Base-by-base conservation (phyloP, 2,329 filamentous ascomycete species). In the Sporothrix brasiliensis region DNA sequence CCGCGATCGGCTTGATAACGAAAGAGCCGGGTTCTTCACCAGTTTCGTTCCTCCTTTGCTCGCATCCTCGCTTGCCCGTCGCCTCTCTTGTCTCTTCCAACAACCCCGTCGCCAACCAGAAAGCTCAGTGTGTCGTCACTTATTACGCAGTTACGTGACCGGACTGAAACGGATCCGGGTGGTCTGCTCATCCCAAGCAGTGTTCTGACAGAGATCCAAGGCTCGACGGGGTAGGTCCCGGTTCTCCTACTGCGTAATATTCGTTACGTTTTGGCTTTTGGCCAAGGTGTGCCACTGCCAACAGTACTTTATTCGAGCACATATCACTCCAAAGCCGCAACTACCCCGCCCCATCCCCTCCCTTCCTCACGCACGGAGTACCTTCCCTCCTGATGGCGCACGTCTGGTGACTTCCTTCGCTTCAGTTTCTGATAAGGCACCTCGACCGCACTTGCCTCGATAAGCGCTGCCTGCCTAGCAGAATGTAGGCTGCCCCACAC, bases 401-500 rank as follows among this genome's bases (percentile, higher is more conserved):
- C 7, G 58, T 63, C 58, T 63, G 58, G 58, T 63, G 58, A 65
- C 61, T 66, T 52, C 19, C 47, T 4, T n/a, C 47, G 24, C 41
- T 65, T 49, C 61, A 2, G 24, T 49, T 10, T 65, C 47, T 47
- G 44, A 66, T 66, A 66, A 66, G 63, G 61, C 61, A 44, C 61
- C 4, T 34, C 27, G 44, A 52, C 16, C 44, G 9, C 19, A 39
- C 63, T 52, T 39, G 63, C 63, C 63, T 66, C 44, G 61, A 65
- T 65, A 65, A 66, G 63, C 61, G 27, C 44, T 66, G 61, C 61
- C 61, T 66, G 47, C 63, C 39, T 44, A 47, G 58, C 39, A 44
- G 39, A 63, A 47, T 47, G 39, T 47, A 10, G 39, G 19, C 58
- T 47, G 44, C 61, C 61, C 61, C 47, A 65, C 61, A 65, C 41